These are phyloP conservation scores for Cryphonectria parasitica DNA, from an alignment of 2,329 filamentous ascomycete genomes.

Conservation along the genomic window DNA sequence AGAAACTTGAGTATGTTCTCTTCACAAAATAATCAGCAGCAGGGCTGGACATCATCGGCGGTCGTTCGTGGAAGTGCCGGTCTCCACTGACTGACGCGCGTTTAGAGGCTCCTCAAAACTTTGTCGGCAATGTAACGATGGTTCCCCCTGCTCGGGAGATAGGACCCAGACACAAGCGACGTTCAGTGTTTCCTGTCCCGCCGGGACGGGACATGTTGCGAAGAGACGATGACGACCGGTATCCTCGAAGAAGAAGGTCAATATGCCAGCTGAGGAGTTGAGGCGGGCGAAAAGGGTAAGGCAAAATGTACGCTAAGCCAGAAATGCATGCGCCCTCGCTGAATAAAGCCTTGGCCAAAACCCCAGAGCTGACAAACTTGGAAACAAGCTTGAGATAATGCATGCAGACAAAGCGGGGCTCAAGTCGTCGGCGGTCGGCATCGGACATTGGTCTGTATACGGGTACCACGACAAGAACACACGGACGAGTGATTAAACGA, in stretches of 20 bases:
- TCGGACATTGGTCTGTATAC: constrained; percentile 14
- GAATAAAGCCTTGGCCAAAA: constrained; percentile 1
- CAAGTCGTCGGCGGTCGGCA: constrained; percentile 19
- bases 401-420: constrained; percentile 18
- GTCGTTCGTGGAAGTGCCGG: constrained; percentile 25
- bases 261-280: constrained; percentile 26
- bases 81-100: constrained; percentile 24
- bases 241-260: constrained; percentile 19
- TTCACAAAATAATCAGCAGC: background rate
- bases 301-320: constrained; percentile 19
- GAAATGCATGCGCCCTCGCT: constrained; percentile 11
- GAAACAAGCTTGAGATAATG: constrained; percentile 27
- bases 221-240: background rate
- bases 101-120: constrained; percentile 22
- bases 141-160: constrained; percentile 5
- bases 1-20: background rate
- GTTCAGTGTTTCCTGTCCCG: constrained; percentile 1
- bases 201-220: background rate
- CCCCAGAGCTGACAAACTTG: constrained; percentile 17
- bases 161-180: background rate
- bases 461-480: background rate
- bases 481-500: background rate
- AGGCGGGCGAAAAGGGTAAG: constrained; percentile 24
- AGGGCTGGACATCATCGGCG: constrained; percentile 6
- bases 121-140: constrained; percentile 11